Evolutionary conservation across 345 rosid genomes (phyloP).

Genomic region (Gossypium bickii): DNA sequence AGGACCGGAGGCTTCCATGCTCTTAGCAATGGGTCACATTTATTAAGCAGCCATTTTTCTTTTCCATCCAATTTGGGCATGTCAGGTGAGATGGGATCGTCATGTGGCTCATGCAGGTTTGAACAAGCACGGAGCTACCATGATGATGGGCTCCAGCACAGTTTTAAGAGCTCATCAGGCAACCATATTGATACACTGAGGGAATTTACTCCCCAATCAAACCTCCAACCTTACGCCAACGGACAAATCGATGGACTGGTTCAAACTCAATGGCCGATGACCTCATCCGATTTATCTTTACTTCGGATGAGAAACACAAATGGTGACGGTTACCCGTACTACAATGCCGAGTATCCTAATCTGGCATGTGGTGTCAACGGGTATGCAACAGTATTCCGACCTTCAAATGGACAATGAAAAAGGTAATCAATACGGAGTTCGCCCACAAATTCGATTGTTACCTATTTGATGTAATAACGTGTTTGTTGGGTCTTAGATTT

Average conservation of each 20-base stretch:
- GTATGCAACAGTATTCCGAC: slow-evolving; percentile 49
- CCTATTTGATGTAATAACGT: slow-evolving; percentile 32
- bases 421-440: background rate
- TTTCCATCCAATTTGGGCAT: slow-evolving; percentile 49
- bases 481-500: slow-evolving; percentile 36
- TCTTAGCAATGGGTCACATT: slow-evolving; percentile 34
- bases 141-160: slow-evolving; percentile 43
- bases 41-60: slow-evolving; percentile 45
- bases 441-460: slow-evolving; percentile 17
- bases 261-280: slow-evolving; percentile 57
- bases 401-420: slow-evolving; percentile 71
- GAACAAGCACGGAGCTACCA: slow-evolving; percentile 56
- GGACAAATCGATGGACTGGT: slow-evolving; percentile 59
- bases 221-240: slow-evolving; percentile 37
- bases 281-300: slow-evolving; percentile 52
- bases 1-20: slow-evolving; percentile 33
- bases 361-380: slow-evolving; percentile 57
- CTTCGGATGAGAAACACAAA: slow-evolving; percentile 51
- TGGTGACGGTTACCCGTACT: slow-evolving; percentile 46
- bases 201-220: slow-evolving; percentile 51
- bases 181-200: slow-evolving; percentile 34
- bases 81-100: slow-evolving; percentile 38
- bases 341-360: slow-evolving; percentile 43
- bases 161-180: slow-evolving; percentile 33
- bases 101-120: slow-evolving; percentile 47